phyloP scores from a whole-genome alignment of 2,329 filamentous ascomycete genomes.

The Cladosporium sp. region DNA sequence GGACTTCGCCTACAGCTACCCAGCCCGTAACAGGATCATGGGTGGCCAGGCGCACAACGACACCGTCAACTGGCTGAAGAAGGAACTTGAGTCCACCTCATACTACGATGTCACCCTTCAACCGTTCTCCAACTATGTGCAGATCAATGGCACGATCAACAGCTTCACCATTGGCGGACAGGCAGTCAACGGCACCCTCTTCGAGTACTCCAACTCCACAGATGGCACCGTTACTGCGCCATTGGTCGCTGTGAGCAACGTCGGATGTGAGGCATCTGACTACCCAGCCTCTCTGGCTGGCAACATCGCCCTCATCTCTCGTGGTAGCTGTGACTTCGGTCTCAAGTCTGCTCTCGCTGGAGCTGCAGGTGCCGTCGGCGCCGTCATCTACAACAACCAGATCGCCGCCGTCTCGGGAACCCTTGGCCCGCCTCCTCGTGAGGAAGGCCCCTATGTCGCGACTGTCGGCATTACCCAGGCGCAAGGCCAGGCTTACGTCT shows the following conservation, averaged over 20 bases:
- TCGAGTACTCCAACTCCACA: conserved; percentile 17
- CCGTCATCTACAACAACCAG: conserved; percentile 70
- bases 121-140: conserved; percentile 27
- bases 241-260: conserved; percentile 54
- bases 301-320: conserved; percentile 64
- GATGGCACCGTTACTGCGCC: conserved; percentile 28
- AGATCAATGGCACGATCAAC: conserved; percentile 18
- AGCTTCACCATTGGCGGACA: conserved; percentile 50
- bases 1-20: conserved; percentile 31
- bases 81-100: conserved; percentile 38
- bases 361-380: conserved; percentile 63
- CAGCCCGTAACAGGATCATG: conserved; percentile 31
- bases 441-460: conserved; percentile 53
- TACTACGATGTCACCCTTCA: conserved; percentile 59
- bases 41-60: conserved; percentile 33
- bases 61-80: conserved; percentile 36
- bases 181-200: conserved; percentile 61
- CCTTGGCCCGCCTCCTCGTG: conserved; percentile 24
- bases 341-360: conserved; percentile 65
- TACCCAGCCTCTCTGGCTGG: conserved; percentile 56
- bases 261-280: conserved; percentile 61
- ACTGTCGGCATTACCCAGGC: conserved; percentile 62
- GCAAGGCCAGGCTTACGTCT: conserved; percentile 54
- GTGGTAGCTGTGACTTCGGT: conserved; percentile 69
- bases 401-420: conserved; percentile 41